These are phyloP conservation scores for Syncephalastrum racemosum DNA, from an alignment of 371 early-diverging fungal genomes.

Conservation along the genomic window DNA sequence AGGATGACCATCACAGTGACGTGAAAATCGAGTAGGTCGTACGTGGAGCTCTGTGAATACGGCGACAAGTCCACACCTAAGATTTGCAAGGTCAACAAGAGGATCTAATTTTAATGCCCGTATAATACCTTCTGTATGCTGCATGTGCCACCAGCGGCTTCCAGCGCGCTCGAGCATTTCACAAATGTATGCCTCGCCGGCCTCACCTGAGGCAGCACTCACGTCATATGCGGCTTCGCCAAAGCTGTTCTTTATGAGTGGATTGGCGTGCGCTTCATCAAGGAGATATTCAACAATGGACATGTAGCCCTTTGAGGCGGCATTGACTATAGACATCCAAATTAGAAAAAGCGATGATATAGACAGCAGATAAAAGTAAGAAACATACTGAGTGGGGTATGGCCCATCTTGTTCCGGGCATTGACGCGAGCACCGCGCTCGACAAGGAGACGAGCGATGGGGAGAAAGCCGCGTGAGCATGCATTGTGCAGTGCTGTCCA, in stretches of 20 bases:
- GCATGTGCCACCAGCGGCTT: constrained; percentile 39
- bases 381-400: constrained; percentile 76
- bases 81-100: not conserved
- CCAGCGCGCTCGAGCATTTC: constrained; percentile 67
- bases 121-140: constrained; percentile 31
- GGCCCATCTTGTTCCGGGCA: constrained; percentile 66
- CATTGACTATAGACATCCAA: constrained; percentile 57
- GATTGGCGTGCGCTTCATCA: constrained; percentile 61
- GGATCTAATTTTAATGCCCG: no score
- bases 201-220: constrained; percentile 65
- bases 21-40: constrained; percentile 60
- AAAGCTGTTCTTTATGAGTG: constrained; percentile 64
- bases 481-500: constrained; percentile 89
- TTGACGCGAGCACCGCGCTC: constrained; percentile 62
- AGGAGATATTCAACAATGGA: constrained; percentile 70
- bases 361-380: constrained; percentile 3
- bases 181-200: constrained; percentile 62
- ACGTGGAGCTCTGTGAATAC: constrained; percentile 14
- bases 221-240: constrained; percentile 84
- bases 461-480: constrained; percentile 60
- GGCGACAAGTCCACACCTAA: constrained; percentile 13
- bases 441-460: constrained; percentile 59
- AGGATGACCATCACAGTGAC: constrained; percentile 62
- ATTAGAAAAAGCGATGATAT: not conserved
- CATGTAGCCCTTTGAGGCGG: constrained; percentile 72